These are phyloP conservation scores for Dendrobium catenatum DNA, from an alignment of 106 monocot species.

Conservation along the genomic window DNA sequence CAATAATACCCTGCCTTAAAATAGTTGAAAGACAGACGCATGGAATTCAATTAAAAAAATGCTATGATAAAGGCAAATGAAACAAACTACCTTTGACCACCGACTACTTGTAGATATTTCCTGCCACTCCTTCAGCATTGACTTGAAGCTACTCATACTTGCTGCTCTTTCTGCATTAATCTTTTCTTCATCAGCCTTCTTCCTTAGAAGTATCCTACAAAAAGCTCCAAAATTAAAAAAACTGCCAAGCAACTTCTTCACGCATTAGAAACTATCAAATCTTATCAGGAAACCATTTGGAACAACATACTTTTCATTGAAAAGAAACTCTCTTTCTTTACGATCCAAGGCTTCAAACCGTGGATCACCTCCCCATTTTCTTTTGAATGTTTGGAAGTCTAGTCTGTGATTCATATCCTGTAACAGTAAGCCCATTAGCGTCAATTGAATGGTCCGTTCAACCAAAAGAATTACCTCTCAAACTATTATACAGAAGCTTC, in stretches of 20 bases:
- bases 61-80: not conserved
- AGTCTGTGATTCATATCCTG: slow-evolving; percentile 77
- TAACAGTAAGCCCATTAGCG: slow-evolving; percentile 4
- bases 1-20: not conserved
- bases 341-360: slow-evolving; percentile 80
- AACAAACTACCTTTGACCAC: slow-evolving; percentile 68
- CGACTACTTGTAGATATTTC: slow-evolving; percentile 58
- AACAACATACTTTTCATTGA: slow-evolving; percentile 74
- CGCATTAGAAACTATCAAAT: not conserved
- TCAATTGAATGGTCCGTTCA: not conserved
- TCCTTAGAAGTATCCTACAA: slow-evolving; percentile 48
- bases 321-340: slow-evolving; percentile 72
- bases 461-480: not conserved
- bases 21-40: not conserved
- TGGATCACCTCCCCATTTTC: slow-evolving; percentile 84
- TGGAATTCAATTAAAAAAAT: not conserved
- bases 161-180: slow-evolving; percentile 44
- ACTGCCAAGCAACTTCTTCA: not conserved
- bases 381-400: slow-evolving; percentile 76
- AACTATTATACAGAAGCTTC: not conserved
- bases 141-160: slow-evolving; percentile 47
- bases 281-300: not conserved
- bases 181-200: slow-evolving; percentile 69
- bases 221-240: not conserved
- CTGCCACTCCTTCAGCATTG: slow-evolving; percentile 67